A percentile compares a stretch with the other conserved stretches of the same genome.
Evolutionary conservation across 2,329 filamentous ascomycete species (phyloP).

Genomic region (Daldinia sp.): DNA sequence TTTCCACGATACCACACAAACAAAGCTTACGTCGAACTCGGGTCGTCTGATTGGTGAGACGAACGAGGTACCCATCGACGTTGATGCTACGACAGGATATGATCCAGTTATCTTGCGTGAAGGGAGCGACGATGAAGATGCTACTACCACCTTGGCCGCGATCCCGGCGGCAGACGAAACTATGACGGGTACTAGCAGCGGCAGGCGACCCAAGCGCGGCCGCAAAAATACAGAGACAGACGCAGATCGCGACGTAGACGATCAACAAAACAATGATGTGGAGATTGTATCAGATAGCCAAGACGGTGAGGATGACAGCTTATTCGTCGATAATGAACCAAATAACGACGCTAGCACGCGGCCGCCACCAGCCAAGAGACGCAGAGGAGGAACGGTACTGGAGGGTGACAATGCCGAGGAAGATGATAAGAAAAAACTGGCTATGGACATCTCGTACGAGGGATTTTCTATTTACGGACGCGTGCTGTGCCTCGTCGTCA

Average conservation of each 20-base stretch:
- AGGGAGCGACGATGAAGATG: constrained; percentile 67
- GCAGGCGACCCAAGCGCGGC: constrained; percentile 44
- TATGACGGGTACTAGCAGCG: constrained; percentile 40
- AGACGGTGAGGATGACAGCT: constrained; percentile 47
- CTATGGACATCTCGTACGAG: constrained; percentile 87
- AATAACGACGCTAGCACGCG: constrained; percentile 52
- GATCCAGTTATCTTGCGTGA: constrained; percentile 57
- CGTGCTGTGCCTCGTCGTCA: constrained; percentile 88
- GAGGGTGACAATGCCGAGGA: constrained; percentile 44
- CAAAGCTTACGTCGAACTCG: constrained; percentile 67
- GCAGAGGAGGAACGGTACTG: constrained; percentile 49
- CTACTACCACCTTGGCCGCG: constrained; percentile 61
- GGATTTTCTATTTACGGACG: constrained; percentile 96
- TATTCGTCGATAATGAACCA: constrained; percentile 43
- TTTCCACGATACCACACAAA: constrained; percentile 67
- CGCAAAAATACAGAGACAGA: constrained; percentile 43
- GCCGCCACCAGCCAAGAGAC: constrained; percentile 57
- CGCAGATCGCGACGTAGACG: constrained; percentile 40
- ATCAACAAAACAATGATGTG: constrained; percentile 42
- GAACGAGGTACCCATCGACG: constrained; percentile 61
- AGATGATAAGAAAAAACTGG: constrained; percentile 90
- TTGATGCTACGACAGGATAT: constrained; percentile 53
- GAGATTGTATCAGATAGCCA: constrained; percentile 52
- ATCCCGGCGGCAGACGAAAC: constrained; percentile 58
- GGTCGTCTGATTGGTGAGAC: constrained; percentile 66